These are phyloP conservation scores for Jatropha multifida DNA, from an alignment of 441 rosid genomes.

Conservation along the genomic window DNA sequence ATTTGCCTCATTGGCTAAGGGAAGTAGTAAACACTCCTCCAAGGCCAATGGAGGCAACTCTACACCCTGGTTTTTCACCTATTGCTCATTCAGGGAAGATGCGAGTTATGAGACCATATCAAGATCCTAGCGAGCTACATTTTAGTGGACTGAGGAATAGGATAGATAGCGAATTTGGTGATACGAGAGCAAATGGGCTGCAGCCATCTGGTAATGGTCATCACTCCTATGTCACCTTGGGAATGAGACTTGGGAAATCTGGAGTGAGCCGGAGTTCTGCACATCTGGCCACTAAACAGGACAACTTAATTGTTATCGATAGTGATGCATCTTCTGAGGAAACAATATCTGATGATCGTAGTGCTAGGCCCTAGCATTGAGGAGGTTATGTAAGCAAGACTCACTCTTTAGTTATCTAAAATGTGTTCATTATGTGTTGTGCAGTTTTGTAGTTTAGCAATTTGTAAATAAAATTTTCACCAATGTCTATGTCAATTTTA, in stretches of 20 bases:
- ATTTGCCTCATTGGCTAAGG: conserved; percentile 47
- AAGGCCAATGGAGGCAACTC: conserved; percentile 23
- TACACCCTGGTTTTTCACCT: conserved; percentile 21
- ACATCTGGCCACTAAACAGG: conserved; percentile 17
- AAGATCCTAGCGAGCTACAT: conserved; percentile 16
- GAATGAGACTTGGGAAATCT: conserved; percentile 19
- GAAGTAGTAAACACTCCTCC: conserved; percentile 38
- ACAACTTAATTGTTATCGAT: conserved; percentile 34
- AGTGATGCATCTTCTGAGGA: conserved; percentile 56
- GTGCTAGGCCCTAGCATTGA: conserved; percentile 14
- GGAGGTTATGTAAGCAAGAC: not conserved
- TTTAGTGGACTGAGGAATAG: conserved; percentile 9
- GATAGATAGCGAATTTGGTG: not conserved
- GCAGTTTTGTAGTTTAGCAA: conserved; percentile 19
- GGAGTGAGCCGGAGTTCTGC: conserved; percentile 13
- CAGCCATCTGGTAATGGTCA: conserved; percentile 20
- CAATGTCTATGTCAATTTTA: not conserved
- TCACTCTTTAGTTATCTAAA: not conserved
- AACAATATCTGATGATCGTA: conserved; percentile 49
- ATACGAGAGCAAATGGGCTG: conserved; percentile 11
- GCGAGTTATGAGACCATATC: conserved; percentile 13
- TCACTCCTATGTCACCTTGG: conserved; percentile 5
- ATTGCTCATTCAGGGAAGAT: conserved; percentile 16
- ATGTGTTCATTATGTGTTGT: conserved; percentile 10
- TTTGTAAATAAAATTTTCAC: conserved; percentile 7